Conservation (phyloP, 1,284 basidiomycete genomes). For the Microbotryum silenes-acaulis region DNA sequence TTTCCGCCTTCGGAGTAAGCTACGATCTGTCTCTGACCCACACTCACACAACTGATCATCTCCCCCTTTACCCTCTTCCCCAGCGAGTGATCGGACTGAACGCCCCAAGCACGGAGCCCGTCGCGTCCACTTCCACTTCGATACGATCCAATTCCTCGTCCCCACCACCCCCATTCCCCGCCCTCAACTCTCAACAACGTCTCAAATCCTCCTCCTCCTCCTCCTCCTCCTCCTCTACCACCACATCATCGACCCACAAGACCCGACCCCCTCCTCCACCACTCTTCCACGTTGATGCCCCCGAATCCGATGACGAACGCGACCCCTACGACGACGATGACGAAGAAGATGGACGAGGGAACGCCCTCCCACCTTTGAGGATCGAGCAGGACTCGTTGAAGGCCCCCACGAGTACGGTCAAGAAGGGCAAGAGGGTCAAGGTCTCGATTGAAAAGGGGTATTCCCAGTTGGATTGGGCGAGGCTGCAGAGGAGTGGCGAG, state of each 20-base stretch:
- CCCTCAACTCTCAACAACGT: constrained; percentile 72
- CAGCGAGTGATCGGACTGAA: constrained; percentile 4
- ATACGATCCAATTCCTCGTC: constrained; percentile 53
- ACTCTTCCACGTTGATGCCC: constrained; percentile 37
- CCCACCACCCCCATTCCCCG: constrained; percentile 72
- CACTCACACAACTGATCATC: background rate
- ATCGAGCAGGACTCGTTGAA: constrained; percentile 47
- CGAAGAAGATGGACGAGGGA: constrained; percentile 6
- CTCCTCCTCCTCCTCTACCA: constrained; percentile 29
- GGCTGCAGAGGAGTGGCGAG: constrained; percentile 60
- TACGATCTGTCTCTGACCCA: background rate
- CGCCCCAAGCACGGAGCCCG: background rate
- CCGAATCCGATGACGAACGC: constrained; percentile 36
- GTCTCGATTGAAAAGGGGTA: constrained; percentile 86
- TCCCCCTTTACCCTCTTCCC: background rate
- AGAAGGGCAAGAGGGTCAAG: constrained; percentile 51
- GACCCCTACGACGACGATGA: constrained; percentile 11
- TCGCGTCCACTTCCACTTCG: constrained; percentile 45
- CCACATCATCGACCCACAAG: constrained; percentile 24
- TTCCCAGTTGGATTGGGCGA: constrained; percentile 91
- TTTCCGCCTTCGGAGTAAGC: background rate
- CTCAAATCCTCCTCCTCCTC: constrained; percentile 35
- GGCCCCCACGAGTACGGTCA: constrained; percentile 49
- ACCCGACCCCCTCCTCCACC: constrained; percentile 38
- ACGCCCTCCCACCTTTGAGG: constrained; percentile 50